Base-by-base conservation (phyloP, 306 rosid genomes). In the Ziziphus jujuba region DNA sequence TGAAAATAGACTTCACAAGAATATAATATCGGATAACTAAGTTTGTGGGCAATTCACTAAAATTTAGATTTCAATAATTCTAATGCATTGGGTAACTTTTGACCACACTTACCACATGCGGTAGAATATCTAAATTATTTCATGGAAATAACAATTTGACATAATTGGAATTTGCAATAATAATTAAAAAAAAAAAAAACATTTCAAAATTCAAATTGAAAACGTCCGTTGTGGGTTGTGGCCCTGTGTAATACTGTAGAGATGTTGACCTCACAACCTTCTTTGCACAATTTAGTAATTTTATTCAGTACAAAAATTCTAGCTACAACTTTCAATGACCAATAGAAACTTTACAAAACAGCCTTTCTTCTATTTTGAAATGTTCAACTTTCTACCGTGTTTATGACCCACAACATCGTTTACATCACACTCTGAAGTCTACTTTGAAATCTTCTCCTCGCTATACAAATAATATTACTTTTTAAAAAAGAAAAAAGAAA, bases 231-330 rank as follows among this genome's bases (percentile, higher is more conserved):
- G 69, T 53, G 63, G 36, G 24, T 52, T n/a, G 69, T 53, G 63
- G 36, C 31, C 49, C 66, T 67, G 63, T 66, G 43, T 57, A 28
- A 20, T 9, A 58, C 34, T 50, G 40, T 50, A 43, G 53, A 66
- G 70, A 65, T 49, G 65, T 79, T 84, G 87, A 81, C 85, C 17
- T 11, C 1, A 60, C 25, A 52, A 6, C 63, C 10, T 53, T 23
- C 19, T 15, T 16, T 25, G 3, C 45, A 12, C n/a, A 28, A 28
- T 28, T 28, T 28, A 28, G 5, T 8, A 8, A 5, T 16, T 15
- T 59, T 25, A 13, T 11, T 24, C 9, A 15, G 58, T 48, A 65
- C 24, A 68, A 61, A 72, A 48, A 28, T 28, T 28, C 33, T 28
- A 28, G 33, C 33, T 28, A 28, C 33, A 64, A 55, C 34, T 49